Evolutionary conservation across 2,329 filamentous ascomycete species (phyloP).

Genomic region (Aaosphaeria pasadenensis): DNA sequence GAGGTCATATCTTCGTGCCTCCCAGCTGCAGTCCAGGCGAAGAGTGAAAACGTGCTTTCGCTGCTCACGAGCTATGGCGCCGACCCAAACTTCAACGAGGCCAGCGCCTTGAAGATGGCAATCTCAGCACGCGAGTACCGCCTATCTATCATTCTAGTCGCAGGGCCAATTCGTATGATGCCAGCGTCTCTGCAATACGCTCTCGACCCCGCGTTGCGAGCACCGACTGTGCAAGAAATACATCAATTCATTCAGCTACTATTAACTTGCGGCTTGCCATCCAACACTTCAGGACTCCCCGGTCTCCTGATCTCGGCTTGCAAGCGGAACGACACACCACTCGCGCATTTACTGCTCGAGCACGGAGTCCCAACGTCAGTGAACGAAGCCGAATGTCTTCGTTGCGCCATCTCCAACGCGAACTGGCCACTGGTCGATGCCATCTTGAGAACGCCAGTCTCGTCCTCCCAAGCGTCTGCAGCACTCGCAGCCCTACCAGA

Average conservation of each 20-base stretch:
- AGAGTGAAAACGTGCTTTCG: constrained; percentile 24
- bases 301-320: constrained; percentile 27
- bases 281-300: constrained; percentile 21
- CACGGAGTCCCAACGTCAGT: constrained; percentile 25
- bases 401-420: constrained; percentile 19
- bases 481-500: constrained; percentile 21
- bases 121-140: constrained; percentile 29
- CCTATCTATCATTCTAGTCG: constrained; percentile 23
- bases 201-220: constrained; percentile 27
- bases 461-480: constrained; percentile 23
- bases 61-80: constrained; percentile 32
- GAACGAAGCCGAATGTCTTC: constrained; percentile 30
- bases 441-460: constrained; percentile 21
- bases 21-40: constrained; percentile 28
- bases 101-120: constrained; percentile 29
- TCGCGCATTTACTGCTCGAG: constrained; percentile 29
- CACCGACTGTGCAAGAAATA: constrained; percentile 23
- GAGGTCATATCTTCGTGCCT: constrained; percentile 33
- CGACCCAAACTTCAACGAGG: constrained; percentile 33
- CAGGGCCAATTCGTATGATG: constrained; percentile 22
- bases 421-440: constrained; percentile 28
- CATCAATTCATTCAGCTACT: constrained; percentile 29
- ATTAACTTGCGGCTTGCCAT: constrained; percentile 31
- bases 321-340: constrained; percentile 22
- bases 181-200: constrained; percentile 22